phyloP scores from a whole-genome alignment of 1,284 basidiomycete genomes.

The Ustilago nuda region DNA sequence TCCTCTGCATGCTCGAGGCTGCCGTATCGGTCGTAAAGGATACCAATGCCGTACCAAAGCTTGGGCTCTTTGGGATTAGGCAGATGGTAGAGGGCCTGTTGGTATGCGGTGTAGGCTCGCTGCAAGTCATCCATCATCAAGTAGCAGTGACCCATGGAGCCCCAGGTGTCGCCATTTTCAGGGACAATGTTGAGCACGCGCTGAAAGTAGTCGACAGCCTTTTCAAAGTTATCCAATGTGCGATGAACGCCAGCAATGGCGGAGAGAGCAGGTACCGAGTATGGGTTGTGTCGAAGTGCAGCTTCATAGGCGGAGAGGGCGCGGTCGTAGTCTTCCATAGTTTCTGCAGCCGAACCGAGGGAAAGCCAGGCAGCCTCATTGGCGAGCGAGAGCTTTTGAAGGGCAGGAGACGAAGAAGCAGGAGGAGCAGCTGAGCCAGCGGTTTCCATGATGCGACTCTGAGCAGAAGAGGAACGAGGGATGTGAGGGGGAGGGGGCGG shows the following conservation, averaged over 20 bases:
- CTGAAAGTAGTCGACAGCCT: constrained; percentile 95
- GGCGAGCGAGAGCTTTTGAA: constrained; percentile 62
- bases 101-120: constrained; percentile 98
- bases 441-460: constrained; percentile 48
- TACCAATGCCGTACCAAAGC: constrained; percentile 99
- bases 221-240: constrained; percentile 65
- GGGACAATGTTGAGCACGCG: constrained; percentile 80
- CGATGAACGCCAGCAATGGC: constrained; percentile 67
- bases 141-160: constrained; percentile 84
- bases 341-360: constrained; percentile 63
- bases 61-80: constrained; percentile 99
- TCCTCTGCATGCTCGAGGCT: constrained; percentile 98
- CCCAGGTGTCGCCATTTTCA: constrained; percentile 69
- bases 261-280: constrained; percentile 65
- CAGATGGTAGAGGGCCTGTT: constrained; percentile 94
- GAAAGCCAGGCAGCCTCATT: constrained; percentile 66
- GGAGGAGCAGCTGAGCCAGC: constrained; percentile 20
- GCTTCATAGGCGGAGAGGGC: constrained; percentile 66
- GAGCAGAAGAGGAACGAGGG: constrained; percentile 46
- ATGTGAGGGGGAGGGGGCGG: constrained; percentile 45
- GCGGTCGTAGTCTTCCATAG: constrained; percentile 67
- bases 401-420: constrained; percentile 33
- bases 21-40: constrained; percentile 97
- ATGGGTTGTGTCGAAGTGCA: constrained; percentile 66
- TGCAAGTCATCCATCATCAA: constrained; percentile 99